phyloP scores from a whole-genome alignment of 1,139 yeast species.

The Blastobotrys ciferrii region DNA sequence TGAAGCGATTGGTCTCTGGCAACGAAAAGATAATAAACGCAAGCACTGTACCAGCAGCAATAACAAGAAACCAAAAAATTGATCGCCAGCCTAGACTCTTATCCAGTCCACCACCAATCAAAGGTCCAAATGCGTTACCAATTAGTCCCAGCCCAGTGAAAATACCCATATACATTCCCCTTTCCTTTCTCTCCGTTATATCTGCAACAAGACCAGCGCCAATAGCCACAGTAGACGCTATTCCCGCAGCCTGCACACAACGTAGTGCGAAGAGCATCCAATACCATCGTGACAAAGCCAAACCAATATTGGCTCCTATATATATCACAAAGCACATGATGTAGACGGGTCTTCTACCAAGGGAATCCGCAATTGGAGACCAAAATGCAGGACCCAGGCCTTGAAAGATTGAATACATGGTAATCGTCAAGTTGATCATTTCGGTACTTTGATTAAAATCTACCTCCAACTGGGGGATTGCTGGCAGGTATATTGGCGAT shows the following conservation, averaged over 20 bases:
- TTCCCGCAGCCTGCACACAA: constrained; percentile 67
- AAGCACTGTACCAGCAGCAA: constrained; percentile 52
- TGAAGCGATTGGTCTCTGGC: constrained; percentile 69
- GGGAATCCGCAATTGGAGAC: constrained; percentile 61
- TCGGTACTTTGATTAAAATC: constrained; percentile 55
- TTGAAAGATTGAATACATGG: constrained; percentile 67
- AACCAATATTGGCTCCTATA: constrained; percentile 56
- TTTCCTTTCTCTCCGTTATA: constrained; percentile 53
- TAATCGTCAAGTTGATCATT: constrained; percentile 62
- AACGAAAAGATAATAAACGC: constrained; percentile 36
- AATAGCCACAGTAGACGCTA: constrained; percentile 68
- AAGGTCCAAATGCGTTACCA: constrained; percentile 76
- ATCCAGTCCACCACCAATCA: constrained; percentile 67
- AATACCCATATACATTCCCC: constrained; percentile 66
- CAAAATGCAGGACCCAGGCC: constrained; percentile 66
- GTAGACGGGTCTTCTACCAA: constrained; percentile 68
- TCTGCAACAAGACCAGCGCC: constrained; percentile 69
- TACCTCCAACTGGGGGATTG: constrained; percentile 52
- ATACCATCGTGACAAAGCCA: constrained; percentile 55
- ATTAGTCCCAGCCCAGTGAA: constrained; percentile 61
- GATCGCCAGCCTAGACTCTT: constrained; percentile 68
- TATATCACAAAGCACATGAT: constrained; percentile 52
- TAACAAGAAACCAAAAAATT: constrained; percentile 70
- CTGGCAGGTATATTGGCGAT: constrained; percentile 73
- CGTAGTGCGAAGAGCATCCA: constrained; percentile 56